These are phyloP conservation scores for Iris pallida DNA, from an alignment of 116 monocot genomes.

Conservation along the genomic window DNA sequence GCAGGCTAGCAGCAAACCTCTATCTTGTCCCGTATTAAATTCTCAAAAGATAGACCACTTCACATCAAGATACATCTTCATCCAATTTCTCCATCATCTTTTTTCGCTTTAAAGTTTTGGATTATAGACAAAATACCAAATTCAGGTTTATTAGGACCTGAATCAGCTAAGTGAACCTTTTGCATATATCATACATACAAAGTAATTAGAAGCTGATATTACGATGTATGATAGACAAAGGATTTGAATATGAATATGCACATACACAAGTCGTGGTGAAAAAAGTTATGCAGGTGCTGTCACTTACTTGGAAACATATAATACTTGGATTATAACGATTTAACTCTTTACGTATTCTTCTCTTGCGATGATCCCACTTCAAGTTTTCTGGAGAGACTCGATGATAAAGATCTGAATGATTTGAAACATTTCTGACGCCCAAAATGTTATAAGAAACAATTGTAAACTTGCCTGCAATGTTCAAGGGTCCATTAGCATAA, in stretches of 20 bases:
- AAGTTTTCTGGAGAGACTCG: conserved; percentile 31
- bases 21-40: no score
- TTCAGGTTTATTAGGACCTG: no score
- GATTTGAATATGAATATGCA: background rate
- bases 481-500: background rate
- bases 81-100: no score
- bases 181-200: no score
- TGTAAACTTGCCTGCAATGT: conserved; percentile 49
- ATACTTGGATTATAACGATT: conserved; percentile 36
- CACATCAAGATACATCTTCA: no score
- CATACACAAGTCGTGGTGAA: background rate
- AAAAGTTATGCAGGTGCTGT: background rate
- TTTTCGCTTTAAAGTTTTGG: no score
- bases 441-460: conserved; percentile 62
- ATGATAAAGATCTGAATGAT: conserved; percentile 45
- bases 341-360: conserved; percentile 42
- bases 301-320: conserved; percentile 55
- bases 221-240: background rate
- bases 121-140: no score
- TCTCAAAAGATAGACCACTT: no score
- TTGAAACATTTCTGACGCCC: conserved; percentile 52
- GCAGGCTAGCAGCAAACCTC: no score
- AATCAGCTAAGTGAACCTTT: no score
- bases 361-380: conserved; percentile 45
- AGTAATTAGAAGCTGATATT: no score